A percentile compares a stretch with the other conserved stretches of the same genome.
phyloP scores from a whole-genome alignment of 495 filamentous ascomycete genomes.

The Penicillium argentinense region DNA sequence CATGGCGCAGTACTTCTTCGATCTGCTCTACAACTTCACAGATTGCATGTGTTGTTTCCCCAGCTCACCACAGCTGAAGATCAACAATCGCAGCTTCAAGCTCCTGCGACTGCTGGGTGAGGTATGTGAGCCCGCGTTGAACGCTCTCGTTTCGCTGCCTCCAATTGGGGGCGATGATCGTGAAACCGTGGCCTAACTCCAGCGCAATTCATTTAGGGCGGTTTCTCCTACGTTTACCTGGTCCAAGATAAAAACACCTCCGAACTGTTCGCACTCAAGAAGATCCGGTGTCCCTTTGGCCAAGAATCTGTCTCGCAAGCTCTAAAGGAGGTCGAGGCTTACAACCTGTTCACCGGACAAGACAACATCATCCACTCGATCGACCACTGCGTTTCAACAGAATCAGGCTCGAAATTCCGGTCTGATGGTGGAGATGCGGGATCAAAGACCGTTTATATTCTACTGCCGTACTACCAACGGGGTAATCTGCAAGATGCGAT shows the following conservation, averaged over 20 bases:
- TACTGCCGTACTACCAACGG: conserved; percentile 90
- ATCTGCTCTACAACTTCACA: conserved; percentile 85
- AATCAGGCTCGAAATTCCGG: conserved; percentile 60
- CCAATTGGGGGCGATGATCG: neutral
- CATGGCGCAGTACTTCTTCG: conserved; percentile 86
- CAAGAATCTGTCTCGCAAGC: conserved; percentile 92
- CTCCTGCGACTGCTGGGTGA: conserved; percentile 90
- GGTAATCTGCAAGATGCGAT: conserved; percentile 97
- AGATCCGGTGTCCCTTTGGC: conserved; percentile 96
- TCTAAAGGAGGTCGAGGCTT: conserved; percentile 95
- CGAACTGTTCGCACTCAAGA: conserved; percentile 90
- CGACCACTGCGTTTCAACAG: conserved; percentile 73
- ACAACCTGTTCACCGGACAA: conserved; percentile 80
- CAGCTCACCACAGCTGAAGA: conserved; percentile 86
- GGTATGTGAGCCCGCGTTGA: too few relatives aligned
- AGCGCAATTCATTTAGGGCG: conserved; percentile 57
- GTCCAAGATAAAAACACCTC: conserved; percentile 84
- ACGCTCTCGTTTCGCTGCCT: too few relatives aligned
- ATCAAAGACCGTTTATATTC: conserved; percentile 92
- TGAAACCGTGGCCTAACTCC: conserved; percentile 6
- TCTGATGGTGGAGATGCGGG: conserved; percentile 55
- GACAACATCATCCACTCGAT: conserved; percentile 87
- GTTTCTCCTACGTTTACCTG: conserved; percentile 98
- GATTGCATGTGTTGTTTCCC: conserved; percentile 97
- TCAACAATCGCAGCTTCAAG: conserved; percentile 94